These are phyloP conservation scores for Camelina hispida DNA, from an alignment of 345 rosid genomes.

Conservation along the genomic window DNA sequence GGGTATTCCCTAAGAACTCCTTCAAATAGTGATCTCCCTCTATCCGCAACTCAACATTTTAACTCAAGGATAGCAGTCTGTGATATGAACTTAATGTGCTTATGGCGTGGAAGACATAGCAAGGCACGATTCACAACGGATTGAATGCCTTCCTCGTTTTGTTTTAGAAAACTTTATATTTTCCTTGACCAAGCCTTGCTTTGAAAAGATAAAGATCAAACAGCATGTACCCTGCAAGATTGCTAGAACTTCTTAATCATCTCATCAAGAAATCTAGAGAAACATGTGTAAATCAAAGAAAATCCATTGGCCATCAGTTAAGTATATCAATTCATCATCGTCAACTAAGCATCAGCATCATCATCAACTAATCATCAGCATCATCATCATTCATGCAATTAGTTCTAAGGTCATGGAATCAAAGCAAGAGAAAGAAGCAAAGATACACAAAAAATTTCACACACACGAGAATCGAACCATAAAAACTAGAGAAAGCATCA, in stretches of 20 bases:
- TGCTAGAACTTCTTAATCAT: conserved; percentile 87
- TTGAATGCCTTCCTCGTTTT: conserved; percentile 62
- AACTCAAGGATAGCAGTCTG: conserved; percentile 89
- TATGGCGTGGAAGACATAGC: conserved; percentile 77
- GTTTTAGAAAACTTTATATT: conserved; percentile 60
- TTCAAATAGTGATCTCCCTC: conserved; percentile 90
- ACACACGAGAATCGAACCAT: too few species aligned
- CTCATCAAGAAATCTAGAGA: conserved; percentile 50
- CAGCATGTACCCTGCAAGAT: conserved; percentile 78
- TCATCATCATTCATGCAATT: too few species aligned
- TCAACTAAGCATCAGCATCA: too few species aligned
- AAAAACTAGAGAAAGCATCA: too few species aligned
- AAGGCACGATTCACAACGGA: too few species aligned
- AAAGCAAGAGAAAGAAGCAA: too few species aligned
- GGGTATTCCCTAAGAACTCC: conserved; percentile 87
- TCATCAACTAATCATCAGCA: too few species aligned
- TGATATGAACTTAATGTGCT: conserved; percentile 84
- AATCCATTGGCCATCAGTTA: too few species aligned
- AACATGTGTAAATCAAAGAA: too few species aligned
- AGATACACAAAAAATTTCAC: too few species aligned
- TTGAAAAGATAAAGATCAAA: not conserved
- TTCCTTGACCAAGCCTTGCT: conserved; percentile 47
- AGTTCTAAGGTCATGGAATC: too few species aligned
- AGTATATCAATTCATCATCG: too few species aligned
- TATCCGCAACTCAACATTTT: conserved; percentile 85